Percentiles rank a stretch among this genome's conserved stretches.
Conservation (phyloP, 2,329 filamentous ascomycete species). For the Seiridium unicorne region DNA sequence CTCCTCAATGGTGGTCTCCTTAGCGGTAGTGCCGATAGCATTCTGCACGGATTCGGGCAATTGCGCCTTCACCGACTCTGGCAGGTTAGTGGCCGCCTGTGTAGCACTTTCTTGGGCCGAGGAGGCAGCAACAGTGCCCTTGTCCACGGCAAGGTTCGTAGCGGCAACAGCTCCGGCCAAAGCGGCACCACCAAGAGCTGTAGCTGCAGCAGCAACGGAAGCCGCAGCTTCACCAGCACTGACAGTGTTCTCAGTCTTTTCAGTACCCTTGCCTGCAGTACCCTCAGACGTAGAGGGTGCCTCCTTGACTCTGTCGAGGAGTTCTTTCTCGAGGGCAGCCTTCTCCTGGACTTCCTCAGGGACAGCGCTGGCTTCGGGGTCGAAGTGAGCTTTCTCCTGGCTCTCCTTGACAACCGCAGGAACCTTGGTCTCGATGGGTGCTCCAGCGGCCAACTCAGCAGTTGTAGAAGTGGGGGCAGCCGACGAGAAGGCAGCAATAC, state of each 20-base stretch:
- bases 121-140: slow-evolving; percentile 35
- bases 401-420: slow-evolving; percentile 69
- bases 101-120: slow-evolving; percentile 21
- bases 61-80: slow-evolving; percentile 51
- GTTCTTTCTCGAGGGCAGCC: slow-evolving; percentile 67
- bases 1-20: slow-evolving; percentile 41
- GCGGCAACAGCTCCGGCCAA: slow-evolving; percentile 33
- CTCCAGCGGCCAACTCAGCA: slow-evolving; percentile 38
- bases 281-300: slow-evolving; percentile 58
- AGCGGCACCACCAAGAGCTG: slow-evolving; percentile 35
- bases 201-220: slow-evolving; percentile 39
- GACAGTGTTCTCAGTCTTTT: slow-evolving; percentile 48
- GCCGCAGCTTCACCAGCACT: slow-evolving; percentile 40
- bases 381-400: slow-evolving; percentile 62
- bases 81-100: slow-evolving; percentile 41
- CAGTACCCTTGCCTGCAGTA: slow-evolving; percentile 48
- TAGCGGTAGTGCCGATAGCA: slow-evolving; percentile 40
- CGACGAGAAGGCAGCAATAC: slow-evolving; percentile 20
- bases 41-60: slow-evolving; percentile 50
- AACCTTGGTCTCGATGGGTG: slow-evolving; percentile 44
- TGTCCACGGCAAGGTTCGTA: slow-evolving; percentile 39
- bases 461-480: slow-evolving; percentile 43
- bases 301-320: slow-evolving; percentile 64
- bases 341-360: slow-evolving; percentile 69
- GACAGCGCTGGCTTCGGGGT: slow-evolving; percentile 67